Conservation (phyloP, 148 eudicot species). For the Polygonum aviculare region DNA sequence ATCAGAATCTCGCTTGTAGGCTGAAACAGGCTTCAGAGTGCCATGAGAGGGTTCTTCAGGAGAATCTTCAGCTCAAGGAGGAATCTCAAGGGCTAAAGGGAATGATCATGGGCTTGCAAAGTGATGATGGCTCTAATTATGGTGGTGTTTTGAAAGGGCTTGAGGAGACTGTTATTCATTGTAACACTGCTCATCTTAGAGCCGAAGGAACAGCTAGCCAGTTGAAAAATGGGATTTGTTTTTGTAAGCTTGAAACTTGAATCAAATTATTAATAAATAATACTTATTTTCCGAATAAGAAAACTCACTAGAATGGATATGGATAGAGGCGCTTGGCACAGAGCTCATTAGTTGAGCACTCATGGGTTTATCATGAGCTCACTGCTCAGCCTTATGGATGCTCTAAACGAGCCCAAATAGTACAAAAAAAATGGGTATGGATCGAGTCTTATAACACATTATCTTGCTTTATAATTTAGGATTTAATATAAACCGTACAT, state of each 20-base stretch:
- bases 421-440: no score
- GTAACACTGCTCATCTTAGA: conserved; percentile 4
- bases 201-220: neutral
- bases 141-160: conserved; percentile 15
- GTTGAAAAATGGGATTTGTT: conserved; percentile 8
- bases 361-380: no score
- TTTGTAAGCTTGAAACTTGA: conserved; percentile 8
- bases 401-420: no score
- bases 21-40: conserved; percentile 32
- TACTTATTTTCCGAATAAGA: neutral
- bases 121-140: conserved; percentile 29
- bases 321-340: no score
- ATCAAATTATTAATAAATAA: neutral
- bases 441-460: no score
- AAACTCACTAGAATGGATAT: neutral
- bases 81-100: conserved; percentile 47
- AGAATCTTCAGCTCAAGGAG: conserved; percentile 54
- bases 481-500: no score
- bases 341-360: no score
- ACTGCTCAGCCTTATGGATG: no score
- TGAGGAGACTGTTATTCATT: conserved; percentile 17
- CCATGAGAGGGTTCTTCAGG: conserved; percentile 45
- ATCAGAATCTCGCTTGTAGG: conserved; percentile 40
- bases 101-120: conserved; percentile 40
- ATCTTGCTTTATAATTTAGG: no score